Conservation (phyloP, 2,329 filamentous ascomycete species). For the Mycogone perniciosa region DNA sequence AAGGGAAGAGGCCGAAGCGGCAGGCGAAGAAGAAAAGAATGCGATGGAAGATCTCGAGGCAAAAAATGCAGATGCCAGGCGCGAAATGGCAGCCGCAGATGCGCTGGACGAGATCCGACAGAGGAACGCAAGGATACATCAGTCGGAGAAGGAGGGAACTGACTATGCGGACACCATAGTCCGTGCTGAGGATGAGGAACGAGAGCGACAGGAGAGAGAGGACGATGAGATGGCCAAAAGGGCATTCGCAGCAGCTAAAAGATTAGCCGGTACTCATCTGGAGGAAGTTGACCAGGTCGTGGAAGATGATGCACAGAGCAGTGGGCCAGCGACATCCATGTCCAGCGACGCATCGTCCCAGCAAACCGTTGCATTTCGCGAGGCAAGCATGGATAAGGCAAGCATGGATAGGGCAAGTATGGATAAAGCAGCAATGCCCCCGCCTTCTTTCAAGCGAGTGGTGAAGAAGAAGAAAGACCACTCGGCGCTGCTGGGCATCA, state of each 20-base stretch:
- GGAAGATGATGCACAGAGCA: slow-evolving; percentile 22
- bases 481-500: slow-evolving; percentile 70
- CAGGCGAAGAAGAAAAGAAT: slow-evolving; percentile 66
- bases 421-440: slow-evolving; percentile 30
- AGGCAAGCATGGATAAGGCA: slow-evolving; percentile 17
- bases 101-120: slow-evolving; percentile 91
- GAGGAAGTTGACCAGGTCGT: slow-evolving; percentile 33
- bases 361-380: slow-evolving; percentile 12
- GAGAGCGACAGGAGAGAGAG: slow-evolving; percentile 65
- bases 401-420: slow-evolving; percentile 26
- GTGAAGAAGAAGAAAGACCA: slow-evolving; percentile 86
- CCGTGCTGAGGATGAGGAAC: slow-evolving; percentile 51
- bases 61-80: slow-evolving; percentile 86
- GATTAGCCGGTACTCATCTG: slow-evolving; percentile 25
- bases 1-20: slow-evolving; percentile 59
- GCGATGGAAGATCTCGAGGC: slow-evolving; percentile 93
- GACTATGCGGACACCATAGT: slow-evolving; percentile 52
- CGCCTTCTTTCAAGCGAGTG: slow-evolving; percentile 66
- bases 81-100: slow-evolving; percentile 95
- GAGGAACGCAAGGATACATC: slow-evolving; percentile 80
- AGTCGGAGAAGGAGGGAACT: slow-evolving; percentile 61
- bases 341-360: not conserved
- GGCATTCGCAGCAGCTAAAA: slow-evolving; percentile 65
- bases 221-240: slow-evolving; percentile 73
- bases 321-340: not conserved